Conservation (phyloP, 192 early-diverging fungal species). For the Coemansia guatemalensis region DNA sequence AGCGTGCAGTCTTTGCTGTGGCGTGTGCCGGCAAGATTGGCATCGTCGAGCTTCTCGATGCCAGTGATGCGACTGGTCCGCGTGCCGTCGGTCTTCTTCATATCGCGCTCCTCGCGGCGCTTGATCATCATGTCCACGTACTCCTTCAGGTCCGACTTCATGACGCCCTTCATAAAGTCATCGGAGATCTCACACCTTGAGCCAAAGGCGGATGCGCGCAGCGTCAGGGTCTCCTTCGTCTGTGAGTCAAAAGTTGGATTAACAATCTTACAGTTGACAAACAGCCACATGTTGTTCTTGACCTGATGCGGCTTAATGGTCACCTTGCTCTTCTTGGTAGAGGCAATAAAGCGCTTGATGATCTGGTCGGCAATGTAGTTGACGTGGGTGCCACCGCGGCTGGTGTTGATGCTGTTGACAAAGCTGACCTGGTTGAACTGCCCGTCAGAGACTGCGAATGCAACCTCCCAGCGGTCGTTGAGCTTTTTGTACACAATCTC, state of each 20-base stretch:
- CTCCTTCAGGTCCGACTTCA: constrained; percentile 84
- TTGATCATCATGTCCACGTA: constrained; percentile 69
- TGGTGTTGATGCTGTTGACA: constrained; percentile 95
- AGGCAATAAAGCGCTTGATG: constrained; percentile 63
- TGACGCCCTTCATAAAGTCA: constrained; percentile 81
- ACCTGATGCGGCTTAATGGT: constrained; percentile 79
- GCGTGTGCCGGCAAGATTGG: constrained; percentile 82
- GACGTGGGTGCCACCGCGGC: constrained; percentile 91
- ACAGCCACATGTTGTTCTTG: constrained; percentile 89
- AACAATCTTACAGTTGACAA: constrained; percentile 91
- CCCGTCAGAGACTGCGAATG: constrained; percentile 88
- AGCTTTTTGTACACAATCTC: constrained; percentile 73
- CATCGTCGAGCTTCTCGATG: constrained; percentile 92
- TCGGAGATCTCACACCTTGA: constrained; percentile 74
- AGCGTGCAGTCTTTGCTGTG: constrained; percentile 81
- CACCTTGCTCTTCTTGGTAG: constrained; percentile 71
- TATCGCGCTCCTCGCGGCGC: constrained; percentile 67
- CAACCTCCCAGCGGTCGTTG: constrained; percentile 90
- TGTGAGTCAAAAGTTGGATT: constrained; percentile 97
- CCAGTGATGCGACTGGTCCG: constrained; percentile 66
- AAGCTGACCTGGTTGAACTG: constrained; percentile 96
- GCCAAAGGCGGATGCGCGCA: constrained; percentile 72
- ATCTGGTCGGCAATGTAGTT: constrained; percentile 82
- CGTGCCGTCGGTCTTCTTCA: constrained; percentile 89
- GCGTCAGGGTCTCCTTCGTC: constrained; percentile 94